A percentile compares a stretch with the other conserved stretches of the same genome.
phyloP scores from a whole-genome alignment of 768 basidiomycete species.

The Trametes sanguinea region DNA sequence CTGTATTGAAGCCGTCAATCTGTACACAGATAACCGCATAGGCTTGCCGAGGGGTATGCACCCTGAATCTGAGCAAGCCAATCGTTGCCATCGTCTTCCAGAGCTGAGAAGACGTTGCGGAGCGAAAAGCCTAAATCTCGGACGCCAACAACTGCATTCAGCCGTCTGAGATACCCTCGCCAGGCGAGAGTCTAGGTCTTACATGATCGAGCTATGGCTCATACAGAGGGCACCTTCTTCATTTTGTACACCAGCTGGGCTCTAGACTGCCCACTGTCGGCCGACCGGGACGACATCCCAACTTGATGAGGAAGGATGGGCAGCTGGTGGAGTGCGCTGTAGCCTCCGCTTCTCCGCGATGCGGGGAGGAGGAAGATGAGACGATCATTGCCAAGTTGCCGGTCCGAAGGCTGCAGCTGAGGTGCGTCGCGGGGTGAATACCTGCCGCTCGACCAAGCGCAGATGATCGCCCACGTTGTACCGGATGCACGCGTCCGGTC shows the following conservation, averaged over 20 bases:
- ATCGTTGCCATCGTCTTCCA: neutral
- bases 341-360: neutral
- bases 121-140: conserved; percentile 1
- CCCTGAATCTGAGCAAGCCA: neutral
- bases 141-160: neutral
- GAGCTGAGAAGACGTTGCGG: neutral
- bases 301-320: neutral
- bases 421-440: neutral
- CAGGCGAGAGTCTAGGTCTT: too few species aligned
- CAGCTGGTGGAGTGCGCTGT: neutral
- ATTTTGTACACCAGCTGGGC: too few species aligned
- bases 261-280: too few species aligned
- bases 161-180: too few species aligned
- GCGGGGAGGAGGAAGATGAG: neutral
- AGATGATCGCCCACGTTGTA: neutral
- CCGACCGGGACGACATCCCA: too few species aligned
- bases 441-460: neutral
- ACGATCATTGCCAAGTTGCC: conserved; percentile 2
- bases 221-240: too few species aligned
- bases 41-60: neutral
- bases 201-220: too few species aligned
- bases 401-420: neutral
- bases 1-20: neutral
- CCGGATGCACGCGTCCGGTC: neutral
- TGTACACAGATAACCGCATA: neutral